Evolutionary conservation across 202 grass and related monocot genomes (phyloP), one percentile per base, ranked within the genome.

Genomic region (Bolboschoenoplectus hybrid): DNA sequence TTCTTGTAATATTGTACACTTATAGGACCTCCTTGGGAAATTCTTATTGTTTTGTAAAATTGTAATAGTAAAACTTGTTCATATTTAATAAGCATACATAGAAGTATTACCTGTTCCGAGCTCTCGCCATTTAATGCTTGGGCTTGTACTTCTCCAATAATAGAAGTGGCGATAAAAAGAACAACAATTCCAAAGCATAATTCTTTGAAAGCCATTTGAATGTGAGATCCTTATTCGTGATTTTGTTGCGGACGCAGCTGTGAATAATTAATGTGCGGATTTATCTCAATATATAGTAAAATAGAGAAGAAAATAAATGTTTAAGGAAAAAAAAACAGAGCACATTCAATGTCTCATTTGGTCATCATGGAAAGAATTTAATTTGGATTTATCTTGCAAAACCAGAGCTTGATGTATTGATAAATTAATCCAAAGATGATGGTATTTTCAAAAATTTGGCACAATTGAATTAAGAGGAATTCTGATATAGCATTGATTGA

Each of bases 141-240:
- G 19, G 55, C 77, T 19, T 81, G 35, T 63, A 45, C 40, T 60
- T 58, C 52, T 81, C 77, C 55, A 41, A 81, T 45, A 11, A 74
- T 50, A 45, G 5, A 81, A 63, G 14, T 20, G 36, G 77, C 44
- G 10, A 81, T 62, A 81, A 7, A 81, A 62, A 81, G 12, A 39
- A 60, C 12, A 57, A 81, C 6, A 60, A 63, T 60, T 36, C 35
- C 77, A 81, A 58, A 39, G 8, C 36, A 60, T 40, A 63, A 62
- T 13, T 77, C n/a, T 17, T 39, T 81, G 38, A 81, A 11, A 81
- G 53, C 35, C 41, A 51, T 46, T 11, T 75, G 71, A 46, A 51
- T n/a, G 9, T 20, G 14, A 75, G 10, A 9, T 51, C 6, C 13
- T 47, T 75, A 20, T 32, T 50, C 43, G 47, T 75, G 10, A 50